Conservation (phyloP, 2,329 filamentous ascomycete genomes). For the Sclerotinia borealis region DNA sequence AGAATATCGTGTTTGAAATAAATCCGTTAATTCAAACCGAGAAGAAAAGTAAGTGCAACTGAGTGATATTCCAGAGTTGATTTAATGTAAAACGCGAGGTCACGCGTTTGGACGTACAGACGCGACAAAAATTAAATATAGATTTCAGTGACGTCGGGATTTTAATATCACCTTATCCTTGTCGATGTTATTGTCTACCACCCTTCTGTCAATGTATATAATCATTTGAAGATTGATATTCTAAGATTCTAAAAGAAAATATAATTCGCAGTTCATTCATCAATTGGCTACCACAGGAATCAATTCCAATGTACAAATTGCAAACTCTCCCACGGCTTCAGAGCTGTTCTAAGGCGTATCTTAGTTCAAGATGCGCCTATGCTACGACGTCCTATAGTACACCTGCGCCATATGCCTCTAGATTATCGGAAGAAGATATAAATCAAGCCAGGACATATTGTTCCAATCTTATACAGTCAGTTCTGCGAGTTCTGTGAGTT, state of each 20-base stretch:
- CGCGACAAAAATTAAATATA: conserved; percentile 14
- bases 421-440: conserved; percentile 32
- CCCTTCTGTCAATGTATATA: background rate
- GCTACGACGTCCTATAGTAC: conserved; percentile 31
- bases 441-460: conserved; percentile 32
- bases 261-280: background rate
- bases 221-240: background rate
- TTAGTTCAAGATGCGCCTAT: conserved; percentile 23
- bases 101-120: background rate
- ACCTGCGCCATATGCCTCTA: conserved; percentile 29
- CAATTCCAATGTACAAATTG: background rate
- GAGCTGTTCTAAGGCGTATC: conserved; percentile 13
- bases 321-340: conserved; percentile 21
- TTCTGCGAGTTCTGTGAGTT: conserved; percentile 1
- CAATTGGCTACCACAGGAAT: background rate
- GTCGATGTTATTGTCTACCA: background rate
- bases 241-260: background rate
- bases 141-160: conserved; percentile 16
- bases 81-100: conserved; percentile 23
- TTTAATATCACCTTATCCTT: background rate
- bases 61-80: conserved; percentile 1
- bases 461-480: conserved; percentile 32
- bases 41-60: background rate
- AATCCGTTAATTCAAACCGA: background rate
- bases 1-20: background rate